Evolutionary conservation across 306 rosid species (phyloP).

Genomic region (Amphicarpaea edgeworthii): DNA sequence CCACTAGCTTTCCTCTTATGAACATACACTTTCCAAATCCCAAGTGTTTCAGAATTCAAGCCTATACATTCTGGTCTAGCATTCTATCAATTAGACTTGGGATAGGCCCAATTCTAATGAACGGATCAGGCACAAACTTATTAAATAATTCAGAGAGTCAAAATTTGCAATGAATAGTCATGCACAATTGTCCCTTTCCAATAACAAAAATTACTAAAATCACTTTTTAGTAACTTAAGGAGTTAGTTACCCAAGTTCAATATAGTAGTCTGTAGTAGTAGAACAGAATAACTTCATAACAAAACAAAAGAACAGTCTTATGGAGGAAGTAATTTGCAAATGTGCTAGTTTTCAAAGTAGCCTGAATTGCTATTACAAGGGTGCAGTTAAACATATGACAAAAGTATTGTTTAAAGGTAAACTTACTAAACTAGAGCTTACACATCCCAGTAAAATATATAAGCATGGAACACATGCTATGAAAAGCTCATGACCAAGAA

Average conservation of each 20-base stretch:
- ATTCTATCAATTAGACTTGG: background rate
- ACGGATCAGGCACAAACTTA: background rate
- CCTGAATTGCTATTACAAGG: background rate
- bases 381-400: background rate
- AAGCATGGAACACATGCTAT: background rate
- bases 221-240: background rate
- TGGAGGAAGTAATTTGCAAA: background rate
- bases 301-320: background rate
- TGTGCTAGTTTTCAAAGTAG: background rate
- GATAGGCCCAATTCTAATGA: background rate
- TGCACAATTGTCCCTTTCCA: background rate
- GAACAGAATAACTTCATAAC: conserved; percentile 1
- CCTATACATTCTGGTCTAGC: background rate
- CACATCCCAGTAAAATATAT: conserved; percentile 1
- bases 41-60: background rate
- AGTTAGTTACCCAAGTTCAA: background rate
- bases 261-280: background rate
- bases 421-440: background rate
- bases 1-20: background rate
- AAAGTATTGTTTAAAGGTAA: background rate
- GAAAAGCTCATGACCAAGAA: conserved; percentile 16
- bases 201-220: background rate
- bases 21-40: background rate
- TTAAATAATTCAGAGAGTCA: background rate
- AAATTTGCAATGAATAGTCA: conserved; percentile 7